Conservation (phyloP, 2,329 filamentous ascomycete species). For the Phialophora macrospora region DNA sequence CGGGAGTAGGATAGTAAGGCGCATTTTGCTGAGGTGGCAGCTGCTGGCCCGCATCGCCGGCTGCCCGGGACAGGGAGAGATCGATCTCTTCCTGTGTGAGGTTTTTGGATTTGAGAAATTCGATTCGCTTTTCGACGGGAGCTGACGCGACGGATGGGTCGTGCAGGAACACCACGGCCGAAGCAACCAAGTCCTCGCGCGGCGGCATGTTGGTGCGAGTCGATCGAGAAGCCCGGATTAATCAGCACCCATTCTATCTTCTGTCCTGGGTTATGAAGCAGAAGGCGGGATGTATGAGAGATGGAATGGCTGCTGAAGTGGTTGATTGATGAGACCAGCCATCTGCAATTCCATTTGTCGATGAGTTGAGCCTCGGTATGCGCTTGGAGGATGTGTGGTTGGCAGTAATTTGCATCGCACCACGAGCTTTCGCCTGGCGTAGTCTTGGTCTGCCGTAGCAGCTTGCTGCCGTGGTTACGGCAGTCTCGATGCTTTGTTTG, state of each 20-base stretch:
- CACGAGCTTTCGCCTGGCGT: not conserved
- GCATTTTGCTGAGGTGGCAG: slow-evolving; percentile 52
- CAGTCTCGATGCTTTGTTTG: not conserved
- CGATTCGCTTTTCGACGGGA: slow-evolving; percentile 88
- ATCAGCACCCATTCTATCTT: not conserved
- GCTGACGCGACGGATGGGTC: slow-evolving; percentile 89
- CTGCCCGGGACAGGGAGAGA: slow-evolving; percentile 71
- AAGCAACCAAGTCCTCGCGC: slow-evolving; percentile 89
- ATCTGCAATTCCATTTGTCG: slow-evolving; percentile 2
- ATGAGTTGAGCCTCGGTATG: slow-evolving; percentile 3
- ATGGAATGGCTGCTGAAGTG: not conserved
- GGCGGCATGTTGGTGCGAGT: slow-evolving; percentile 67
- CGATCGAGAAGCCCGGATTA: not conserved
- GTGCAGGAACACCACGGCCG: slow-evolving; percentile 82
- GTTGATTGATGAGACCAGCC: slow-evolving; percentile 10
- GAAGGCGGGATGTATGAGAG: not conserved
- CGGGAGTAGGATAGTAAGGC: slow-evolving; percentile 50
- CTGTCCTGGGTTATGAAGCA: not conserved
- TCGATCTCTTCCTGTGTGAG: slow-evolving; percentile 95
- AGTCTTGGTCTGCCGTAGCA: not conserved
- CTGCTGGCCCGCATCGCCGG: slow-evolving; percentile 47
- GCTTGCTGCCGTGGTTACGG: not conserved
- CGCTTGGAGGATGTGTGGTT: not conserved
- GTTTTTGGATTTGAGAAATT: slow-evolving; percentile 95
- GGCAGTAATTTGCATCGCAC: not conserved